A percentile compares a stretch with the other conserved stretches of the same genome.
Evolutionary conservation across 805 yeast species (phyloP).

Genomic region (Candida vaughaniae): DNA sequence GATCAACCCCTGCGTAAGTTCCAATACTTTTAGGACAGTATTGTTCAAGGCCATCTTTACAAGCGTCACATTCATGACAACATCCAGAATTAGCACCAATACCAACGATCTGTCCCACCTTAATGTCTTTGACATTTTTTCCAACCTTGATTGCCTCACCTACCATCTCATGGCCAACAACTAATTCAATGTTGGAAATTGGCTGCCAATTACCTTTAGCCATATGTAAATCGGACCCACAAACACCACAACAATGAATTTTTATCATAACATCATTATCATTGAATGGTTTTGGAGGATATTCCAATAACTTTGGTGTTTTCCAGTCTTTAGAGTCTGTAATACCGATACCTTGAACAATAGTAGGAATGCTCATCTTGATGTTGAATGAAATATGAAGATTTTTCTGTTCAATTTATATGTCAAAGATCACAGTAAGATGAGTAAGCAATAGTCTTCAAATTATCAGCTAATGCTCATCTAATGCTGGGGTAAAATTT

Average conservation of each 20-base stretch:
- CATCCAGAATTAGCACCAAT: slow-evolving; percentile 68
- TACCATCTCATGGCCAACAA: slow-evolving; percentile 64
- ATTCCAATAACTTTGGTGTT: slow-evolving; percentile 6
- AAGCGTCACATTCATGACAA: slow-evolving; percentile 64
- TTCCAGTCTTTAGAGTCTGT: slow-evolving; percentile 7
- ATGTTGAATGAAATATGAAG: no score
- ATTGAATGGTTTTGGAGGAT: slow-evolving; percentile 8
- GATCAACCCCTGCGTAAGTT: slow-evolving; percentile 53
- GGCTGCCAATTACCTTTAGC: slow-evolving; percentile 52
- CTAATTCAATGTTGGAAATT: slow-evolving; percentile 29
- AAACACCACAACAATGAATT: slow-evolving; percentile 56
- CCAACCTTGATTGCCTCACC: slow-evolving; percentile 66
- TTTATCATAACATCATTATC: slow-evolving; percentile 14
- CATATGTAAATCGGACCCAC: slow-evolving; percentile 62
- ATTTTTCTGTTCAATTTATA: no score
- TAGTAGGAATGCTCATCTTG: slow-evolving; percentile 5
- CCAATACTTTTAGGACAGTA: slow-evolving; percentile 50
- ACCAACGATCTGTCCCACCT: slow-evolving; percentile 76
- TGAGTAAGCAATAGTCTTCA: no score
- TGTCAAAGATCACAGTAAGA: no score
- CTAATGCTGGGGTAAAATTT: no score
- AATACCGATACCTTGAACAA: slow-evolving; percentile 8
- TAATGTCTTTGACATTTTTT: slow-evolving; percentile 46
- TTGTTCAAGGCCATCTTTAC: slow-evolving; percentile 36
- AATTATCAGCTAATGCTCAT: no score